Base-by-base conservation (phyloP, 225 moss, liverwort and hornwort species). In the Asterella californica region DNA sequence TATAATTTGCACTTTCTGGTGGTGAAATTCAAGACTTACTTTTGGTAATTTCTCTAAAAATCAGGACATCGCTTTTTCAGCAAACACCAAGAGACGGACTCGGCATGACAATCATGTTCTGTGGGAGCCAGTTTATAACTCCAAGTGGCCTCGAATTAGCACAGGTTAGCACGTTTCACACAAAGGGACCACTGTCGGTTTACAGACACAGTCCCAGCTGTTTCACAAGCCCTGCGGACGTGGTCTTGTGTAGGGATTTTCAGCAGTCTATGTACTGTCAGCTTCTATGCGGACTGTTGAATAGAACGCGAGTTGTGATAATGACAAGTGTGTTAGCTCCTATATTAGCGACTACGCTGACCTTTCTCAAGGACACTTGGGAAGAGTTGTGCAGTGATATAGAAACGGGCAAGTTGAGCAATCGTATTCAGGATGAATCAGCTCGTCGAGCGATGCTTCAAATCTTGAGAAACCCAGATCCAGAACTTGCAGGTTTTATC, bases 241-340 rank as follows among this genome's bases (percentile, higher is more conserved):
- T 49, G 0, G 5, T 79, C 49, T 32, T 67, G 24, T 36, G 67
- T 19, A 19, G 12, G 32, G 79, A 79, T 3, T 64, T 24, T 46
- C 33, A 69, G 12, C 79, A 79, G 21, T 47, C 79, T 22, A 50
- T 69, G 1, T 79, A 79, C n/a, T 66, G 79, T 36, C 79, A 79
- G 62, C 79, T 79, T 15, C 65, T 79, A 4, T 79, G 79, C 30
- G 79, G 79, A 2, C 49, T 79, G n/a, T 3, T 79, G 8, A 46
- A 47, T 4, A 47, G 8, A 0, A 46, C 68, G 3, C 22, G 30
- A 67, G 67, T 79, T n/a, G 52, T 53, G 24, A 11, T 7, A 2
- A 79, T 79, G 12, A 6, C 45, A 9, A 33, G 25, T 32, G 2
- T 52, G 0, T 48, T 79, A 2, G 47, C 47, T n/a, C 30, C 49